Evolutionary conservation across 495 filamentous ascomycete genomes (phyloP), one percentile per base, ranked within the genome.

Genomic region (Penicillium pulvis): DNA sequence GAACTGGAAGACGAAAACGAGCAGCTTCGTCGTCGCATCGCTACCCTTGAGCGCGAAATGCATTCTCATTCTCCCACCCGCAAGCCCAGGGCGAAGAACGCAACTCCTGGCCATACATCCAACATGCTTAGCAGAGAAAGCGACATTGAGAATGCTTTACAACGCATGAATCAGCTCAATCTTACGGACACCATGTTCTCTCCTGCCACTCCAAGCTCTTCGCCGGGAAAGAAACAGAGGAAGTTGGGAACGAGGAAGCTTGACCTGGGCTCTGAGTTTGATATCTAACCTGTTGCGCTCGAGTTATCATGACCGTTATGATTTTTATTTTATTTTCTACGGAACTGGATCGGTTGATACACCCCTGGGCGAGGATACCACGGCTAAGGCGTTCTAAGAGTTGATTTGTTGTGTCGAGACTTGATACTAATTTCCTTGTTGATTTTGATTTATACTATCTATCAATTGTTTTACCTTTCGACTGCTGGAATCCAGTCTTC

Each of bases 161-260:
- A 75, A 52, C 70, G 73, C 46, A 71, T 77, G 77, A 75, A 78
- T 55, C 69, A 77, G 14, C 50, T 79, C 23, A 76, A 75, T 54
- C 64, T 79, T n/a, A 67, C 73, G 0, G 76, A 78, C 48, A 69
- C 56, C 58, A 74, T 77, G 67, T 75, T 75, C 57, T 62, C 69
- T 4, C 65, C 64, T n/a, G 51, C 67, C 6, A 56, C 68, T 12
- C 60, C 66, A 10, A 57, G 57, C 3, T 52, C 69, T 12, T 70
- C 77, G 3, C 71, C 74, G 1, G 67, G 59, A n/a, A 74, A 80
- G 67, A 84, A 80, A 57, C 70, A 71, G 26, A 74, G 77, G 57
- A 84, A 84, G 64, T 72, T 86, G 67, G 77, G 77, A 6, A 76
- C 79, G 2, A 70, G 81, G 56, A 85, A 81, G 62, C 84, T 79